Evolutionary conservation across 23 red algal genomes (phyloP), one percentile per base, ranked within the genome.

Genomic region (Agarophyton chilense): DNA sequence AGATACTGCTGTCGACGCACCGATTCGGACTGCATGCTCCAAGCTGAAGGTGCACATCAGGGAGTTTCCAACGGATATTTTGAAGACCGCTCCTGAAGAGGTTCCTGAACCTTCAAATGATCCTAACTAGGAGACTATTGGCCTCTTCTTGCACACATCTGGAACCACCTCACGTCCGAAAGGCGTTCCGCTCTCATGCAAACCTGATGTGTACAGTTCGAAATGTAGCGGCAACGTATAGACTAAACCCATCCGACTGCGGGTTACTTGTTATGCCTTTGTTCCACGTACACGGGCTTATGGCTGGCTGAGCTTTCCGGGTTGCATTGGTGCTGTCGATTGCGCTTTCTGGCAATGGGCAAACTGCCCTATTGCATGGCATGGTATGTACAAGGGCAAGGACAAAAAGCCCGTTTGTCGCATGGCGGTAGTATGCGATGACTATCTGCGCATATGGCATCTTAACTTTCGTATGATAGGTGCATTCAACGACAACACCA

Each of bases 271-370:
- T 97, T 1, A 97, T 97, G 95, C 95, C 95, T 14, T 45, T 97
- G 4, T 97, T 97, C 62, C 95, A 97, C 55, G 95, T 97, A 25
- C 95, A 97, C 44, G 95, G 95, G 11, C 87, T 97, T 35, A 97
- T 97, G 89, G 89, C 90, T 14, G 90, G 82, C 1, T 76, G 0
- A 63, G 89, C 9, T 83, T 92, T 75, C 89, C 70, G 10, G 76
- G 78, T 10, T 50, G 55, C 72, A 32, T 82, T 17, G 89, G 78
- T 10, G 55, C 0, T 51, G 13, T 92, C 10, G 89, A 92, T 66
- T 92, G 77, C 49, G 16, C 76, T 13, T n/a, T 25, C 5, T 70
- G 77, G 89, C n/a, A 71, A 61, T 83, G 1, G 66, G 63, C 47
- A 26, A 45, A 49, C 22, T 52, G 89, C 32, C 55, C 77, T 25